Base-by-base conservation (phyloP, 768 basidiomycete species). In the Boletales sp. region DNA sequence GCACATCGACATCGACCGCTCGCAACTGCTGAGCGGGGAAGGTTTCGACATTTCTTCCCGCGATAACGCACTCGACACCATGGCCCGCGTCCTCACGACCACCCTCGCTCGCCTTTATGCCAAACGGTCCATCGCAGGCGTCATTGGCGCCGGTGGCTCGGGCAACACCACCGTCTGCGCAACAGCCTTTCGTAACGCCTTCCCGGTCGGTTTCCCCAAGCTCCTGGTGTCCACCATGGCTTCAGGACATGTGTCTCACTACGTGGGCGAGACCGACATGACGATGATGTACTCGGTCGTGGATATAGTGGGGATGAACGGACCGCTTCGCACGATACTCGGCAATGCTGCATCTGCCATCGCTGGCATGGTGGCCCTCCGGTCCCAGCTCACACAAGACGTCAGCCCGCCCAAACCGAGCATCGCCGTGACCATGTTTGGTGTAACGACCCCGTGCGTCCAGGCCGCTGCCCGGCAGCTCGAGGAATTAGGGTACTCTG, bases 251-350 rank as follows among this genome's bases (percentile, higher is more conserved):
- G 24, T 27, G 24, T 27, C 24, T 6, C 24, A 27, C 24, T 27
- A 27, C 24, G 24, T 27, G 24, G 24, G 24, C 24, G 24, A 61
- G 52, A 65, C 64, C 2, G 66, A 67, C 51, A 55, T 59, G 46
- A 60, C 62, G 18, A 65, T 69, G 65, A 65, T 67, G 67, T 53
- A 59, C 51, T 69, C 58, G 15, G 59, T 69, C 36, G 66, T 54
- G 24, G 67, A 27, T 27, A 27, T 27, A 27, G 24, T 6, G 24
- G 24, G 24, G 24, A 27, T 27, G 24, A 27, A 27, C 24, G 24
- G 4, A 5, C 24, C 24, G 24, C 24, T 27, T 27, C 24, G 24
- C 24, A 27, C 24, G 24, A 27, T 27, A 27, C 24, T 27, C 24
- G 24, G 24, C 4, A 27, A 27, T 7, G 24, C 24, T 27, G 24